Evolutionary conservation across 805 yeast species (phyloP).

Genomic region (Saccharomycopsis vini): DNA sequence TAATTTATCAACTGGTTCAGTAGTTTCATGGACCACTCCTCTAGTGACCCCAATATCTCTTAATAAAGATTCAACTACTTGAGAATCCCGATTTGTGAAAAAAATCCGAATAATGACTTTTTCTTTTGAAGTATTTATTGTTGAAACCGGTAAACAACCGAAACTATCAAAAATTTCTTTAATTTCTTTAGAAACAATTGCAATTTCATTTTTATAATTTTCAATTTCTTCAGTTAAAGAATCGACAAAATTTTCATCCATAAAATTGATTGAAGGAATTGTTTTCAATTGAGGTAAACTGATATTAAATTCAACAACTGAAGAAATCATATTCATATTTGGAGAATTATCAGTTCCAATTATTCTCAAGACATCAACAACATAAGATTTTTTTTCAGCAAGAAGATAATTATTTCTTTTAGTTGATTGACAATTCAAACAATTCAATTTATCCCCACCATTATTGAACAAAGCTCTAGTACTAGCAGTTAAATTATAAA

Average conservation of each 20-base stretch:
- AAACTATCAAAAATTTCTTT: slow-evolving; percentile 38
- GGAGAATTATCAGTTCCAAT: too few relatives aligned
- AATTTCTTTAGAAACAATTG: slow-evolving; percentile 36
- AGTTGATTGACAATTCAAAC: too few relatives aligned
- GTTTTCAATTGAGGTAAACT: slow-evolving; percentile 31
- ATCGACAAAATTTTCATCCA: slow-evolving; percentile 37
- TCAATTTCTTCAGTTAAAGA: slow-evolving; percentile 31
- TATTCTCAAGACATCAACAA: too few relatives aligned
- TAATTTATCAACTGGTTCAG: neutral
- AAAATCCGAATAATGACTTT: slow-evolving; percentile 40
- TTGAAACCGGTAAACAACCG: slow-evolving; percentile 58
- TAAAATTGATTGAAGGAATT: slow-evolving; percentile 28
- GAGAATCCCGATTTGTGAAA: slow-evolving; percentile 63
- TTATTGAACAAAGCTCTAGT: neutral
- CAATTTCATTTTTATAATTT: slow-evolving; percentile 33
- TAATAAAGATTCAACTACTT: slow-evolving; percentile 1
- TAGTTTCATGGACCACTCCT: neutral
- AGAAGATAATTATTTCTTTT: too few relatives aligned
- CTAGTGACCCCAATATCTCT: neutral
- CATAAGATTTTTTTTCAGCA: too few relatives aligned
- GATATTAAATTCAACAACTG: slow-evolving; percentile 46
- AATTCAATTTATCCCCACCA: neutral
- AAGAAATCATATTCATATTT: too few relatives aligned
- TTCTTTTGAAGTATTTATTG: too few relatives aligned
- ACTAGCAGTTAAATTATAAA: neutral